These are phyloP conservation scores for Termitomyces sp. DNA, from an alignment of 768 basidiomycete species.

Conservation along the genomic window DNA sequence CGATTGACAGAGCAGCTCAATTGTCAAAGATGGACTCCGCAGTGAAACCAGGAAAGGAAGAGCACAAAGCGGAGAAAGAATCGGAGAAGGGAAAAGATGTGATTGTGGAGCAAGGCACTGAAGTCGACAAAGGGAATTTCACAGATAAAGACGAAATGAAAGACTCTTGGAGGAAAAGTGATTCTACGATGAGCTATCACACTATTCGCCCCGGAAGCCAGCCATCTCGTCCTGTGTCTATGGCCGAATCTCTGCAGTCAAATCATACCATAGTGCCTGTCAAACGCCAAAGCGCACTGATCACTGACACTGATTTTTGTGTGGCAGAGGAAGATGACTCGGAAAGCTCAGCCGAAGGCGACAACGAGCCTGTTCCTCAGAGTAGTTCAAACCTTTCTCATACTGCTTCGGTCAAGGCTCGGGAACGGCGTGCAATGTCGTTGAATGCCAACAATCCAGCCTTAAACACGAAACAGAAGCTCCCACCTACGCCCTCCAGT, in stretches of 20 bases:
- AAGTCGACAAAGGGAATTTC: conserved; percentile 1
- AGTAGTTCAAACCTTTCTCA: conserved; percentile 30
- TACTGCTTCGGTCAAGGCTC: conserved; percentile 39
- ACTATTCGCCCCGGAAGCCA: conserved; percentile 60
- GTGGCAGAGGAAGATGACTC: conserved; percentile 52
- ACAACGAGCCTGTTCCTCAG: not conserved
- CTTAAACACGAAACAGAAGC: conserved; percentile 18
- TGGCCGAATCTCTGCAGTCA: conserved; percentile 75
- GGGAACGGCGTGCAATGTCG: conserved; percentile 64
- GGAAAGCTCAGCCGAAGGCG: conserved; percentile 4
- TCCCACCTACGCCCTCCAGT: conserved; percentile 23
- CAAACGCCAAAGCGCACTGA: conserved; percentile 64
- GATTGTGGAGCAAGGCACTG: conserved; percentile 1
- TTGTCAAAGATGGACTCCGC: not conserved
- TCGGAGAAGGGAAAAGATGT: conserved; percentile 2
- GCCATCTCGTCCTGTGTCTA: conserved; percentile 70
- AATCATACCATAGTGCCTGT: conserved; percentile 67
- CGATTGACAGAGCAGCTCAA: not conserved
- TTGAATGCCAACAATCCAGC: conserved; percentile 42
- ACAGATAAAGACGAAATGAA: conserved; percentile 41
- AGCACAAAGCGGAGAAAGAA: conserved; percentile 12
- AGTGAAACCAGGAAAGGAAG: conserved; percentile 13
- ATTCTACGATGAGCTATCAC: conserved; percentile 75
- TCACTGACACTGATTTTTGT: conserved; percentile 63
- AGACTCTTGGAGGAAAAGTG: conserved; percentile 78